Evolutionary conservation across 305 asterid genomes (phyloP).

Genomic region (Nicotiana rustica): DNA sequence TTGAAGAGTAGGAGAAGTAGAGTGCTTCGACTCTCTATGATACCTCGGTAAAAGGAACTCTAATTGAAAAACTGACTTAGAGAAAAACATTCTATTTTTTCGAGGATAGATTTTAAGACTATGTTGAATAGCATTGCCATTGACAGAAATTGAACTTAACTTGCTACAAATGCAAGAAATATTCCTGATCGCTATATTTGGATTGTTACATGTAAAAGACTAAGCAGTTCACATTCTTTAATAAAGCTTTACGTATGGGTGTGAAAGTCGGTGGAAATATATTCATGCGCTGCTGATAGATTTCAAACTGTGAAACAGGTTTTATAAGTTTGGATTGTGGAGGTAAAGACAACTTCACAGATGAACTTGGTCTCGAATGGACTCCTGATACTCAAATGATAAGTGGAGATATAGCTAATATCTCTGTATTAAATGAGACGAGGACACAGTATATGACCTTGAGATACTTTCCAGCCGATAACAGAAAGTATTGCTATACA

Average conservation of each 20-base stretch:
- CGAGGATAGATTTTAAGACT: neutral
- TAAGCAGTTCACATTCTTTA: neutral
- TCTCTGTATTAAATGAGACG: constrained; percentile 69
- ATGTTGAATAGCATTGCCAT: neutral
- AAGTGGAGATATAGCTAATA: constrained; percentile 61
- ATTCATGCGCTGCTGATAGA: constrained; percentile 30
- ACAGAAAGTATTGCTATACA: constrained; percentile 84
- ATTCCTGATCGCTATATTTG: neutral
- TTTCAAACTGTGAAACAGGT: constrained; percentile 60
- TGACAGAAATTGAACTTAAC: constrained; percentile 15
- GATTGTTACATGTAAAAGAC: neutral
- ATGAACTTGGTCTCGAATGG: constrained; percentile 82
- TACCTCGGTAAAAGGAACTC: neutral
- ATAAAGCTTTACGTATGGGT: neutral
- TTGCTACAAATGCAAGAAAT: neutral
- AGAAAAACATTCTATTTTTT: neutral
- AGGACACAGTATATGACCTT: constrained; percentile 74
- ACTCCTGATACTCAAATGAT: constrained; percentile 67
- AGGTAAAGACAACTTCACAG: constrained; percentile 72
- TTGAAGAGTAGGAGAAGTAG: neutral
- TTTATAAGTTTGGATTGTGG: constrained; percentile 94
- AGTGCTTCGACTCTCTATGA: neutral
- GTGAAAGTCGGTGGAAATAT: constrained; percentile 20
- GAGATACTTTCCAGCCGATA: constrained; percentile 88
- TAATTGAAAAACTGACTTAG: constrained; percentile 4